phyloP scores from a whole-genome alignment of 1,284 basidiomycete genomes.

The Puccinia hordei region DNA sequence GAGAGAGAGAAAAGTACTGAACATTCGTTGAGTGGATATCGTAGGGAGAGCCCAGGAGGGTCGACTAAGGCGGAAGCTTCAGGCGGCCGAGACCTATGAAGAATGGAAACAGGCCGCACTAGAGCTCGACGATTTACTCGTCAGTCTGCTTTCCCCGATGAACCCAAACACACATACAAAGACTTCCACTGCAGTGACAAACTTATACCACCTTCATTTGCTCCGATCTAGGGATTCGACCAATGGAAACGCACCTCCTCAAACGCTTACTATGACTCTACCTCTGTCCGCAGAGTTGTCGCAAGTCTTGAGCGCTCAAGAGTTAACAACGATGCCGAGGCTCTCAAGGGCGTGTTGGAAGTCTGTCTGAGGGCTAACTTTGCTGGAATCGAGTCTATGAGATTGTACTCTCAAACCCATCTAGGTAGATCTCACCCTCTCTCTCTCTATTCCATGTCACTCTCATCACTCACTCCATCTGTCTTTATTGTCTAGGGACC shows the following conservation, averaged over 20 bases:
- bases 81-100: not conserved
- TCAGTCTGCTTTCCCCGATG: not conserved
- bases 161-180: too few relatives aligned
- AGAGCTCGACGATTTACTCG: not conserved
- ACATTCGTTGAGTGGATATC: too few relatives aligned
- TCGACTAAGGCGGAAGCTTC: not conserved
- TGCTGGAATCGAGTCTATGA: slow-evolving; percentile 85
- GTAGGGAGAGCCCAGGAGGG: slow-evolving; percentile 21
- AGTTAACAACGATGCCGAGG: slow-evolving; percentile 75
- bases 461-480: slow-evolving; percentile 58
- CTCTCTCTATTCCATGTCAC: not conserved
- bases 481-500: slow-evolving; percentile 13
- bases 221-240: slow-evolving; percentile 65
- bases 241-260: slow-evolving; percentile 82
- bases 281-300: slow-evolving; percentile 74
- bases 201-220: too few relatives aligned
- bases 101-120: slow-evolving; percentile 21
- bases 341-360: slow-evolving; percentile 84
- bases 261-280: slow-evolving; percentile 85
- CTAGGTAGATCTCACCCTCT: slow-evolving; percentile 50
- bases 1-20: too few relatives aligned
- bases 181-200: too few relatives aligned
- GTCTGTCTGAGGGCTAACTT: slow-evolving; percentile 91
- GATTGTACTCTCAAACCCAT: slow-evolving; percentile 83
- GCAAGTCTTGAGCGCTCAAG: slow-evolving; percentile 68